These are phyloP conservation scores for Cutaneotrichosporon cutaneum DNA, from an alignment of 1,284 basidiomycete species.

Conservation along the genomic window DNA sequence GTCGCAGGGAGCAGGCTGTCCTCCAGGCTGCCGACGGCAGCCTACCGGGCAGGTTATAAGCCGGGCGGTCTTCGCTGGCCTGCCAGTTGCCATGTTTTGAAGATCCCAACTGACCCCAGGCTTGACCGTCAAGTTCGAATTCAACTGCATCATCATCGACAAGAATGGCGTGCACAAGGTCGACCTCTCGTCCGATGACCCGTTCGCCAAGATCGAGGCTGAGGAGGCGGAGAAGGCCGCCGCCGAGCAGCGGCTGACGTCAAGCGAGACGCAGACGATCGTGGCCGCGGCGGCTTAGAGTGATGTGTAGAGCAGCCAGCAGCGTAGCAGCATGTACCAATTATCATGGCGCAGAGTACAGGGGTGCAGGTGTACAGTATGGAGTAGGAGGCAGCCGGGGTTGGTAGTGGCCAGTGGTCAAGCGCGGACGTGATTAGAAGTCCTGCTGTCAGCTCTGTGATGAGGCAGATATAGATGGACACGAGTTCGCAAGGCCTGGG, in stretches of 20 bases:
- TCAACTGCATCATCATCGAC: constrained; percentile 88
- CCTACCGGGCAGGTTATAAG: too few relatives aligned
- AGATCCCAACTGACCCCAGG: constrained; percentile 31
- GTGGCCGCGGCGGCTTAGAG: constrained; percentile 14
- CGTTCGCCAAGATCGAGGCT: constrained; percentile 37
- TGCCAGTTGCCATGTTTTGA: not conserved
- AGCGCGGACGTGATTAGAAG: not conserved
- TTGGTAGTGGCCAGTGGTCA: not conserved
- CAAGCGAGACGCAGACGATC: constrained; percentile 7
- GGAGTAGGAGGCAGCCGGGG: not conserved
- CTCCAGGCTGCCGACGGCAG: not conserved
- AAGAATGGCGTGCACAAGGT: constrained; percentile 80
- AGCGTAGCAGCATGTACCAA: constrained; percentile 26
- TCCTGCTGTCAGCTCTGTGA: constrained; percentile 7
- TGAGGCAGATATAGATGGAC: too few relatives aligned
- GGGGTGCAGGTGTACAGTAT: not conserved
- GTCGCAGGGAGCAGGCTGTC: too few relatives aligned
- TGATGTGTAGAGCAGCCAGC: constrained; percentile 14
- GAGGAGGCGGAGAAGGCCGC: constrained; percentile 26
- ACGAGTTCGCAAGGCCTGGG: too few relatives aligned
- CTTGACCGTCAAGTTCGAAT: constrained; percentile 76
- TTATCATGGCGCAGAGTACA: constrained; percentile 15
- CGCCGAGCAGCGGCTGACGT: not conserved
- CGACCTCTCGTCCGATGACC: constrained; percentile 53
- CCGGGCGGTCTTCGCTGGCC: too few relatives aligned